Evolutionary conservation across 495 filamentous ascomycete species (phyloP).

Genomic region (Aspergillus diversus): DNA sequence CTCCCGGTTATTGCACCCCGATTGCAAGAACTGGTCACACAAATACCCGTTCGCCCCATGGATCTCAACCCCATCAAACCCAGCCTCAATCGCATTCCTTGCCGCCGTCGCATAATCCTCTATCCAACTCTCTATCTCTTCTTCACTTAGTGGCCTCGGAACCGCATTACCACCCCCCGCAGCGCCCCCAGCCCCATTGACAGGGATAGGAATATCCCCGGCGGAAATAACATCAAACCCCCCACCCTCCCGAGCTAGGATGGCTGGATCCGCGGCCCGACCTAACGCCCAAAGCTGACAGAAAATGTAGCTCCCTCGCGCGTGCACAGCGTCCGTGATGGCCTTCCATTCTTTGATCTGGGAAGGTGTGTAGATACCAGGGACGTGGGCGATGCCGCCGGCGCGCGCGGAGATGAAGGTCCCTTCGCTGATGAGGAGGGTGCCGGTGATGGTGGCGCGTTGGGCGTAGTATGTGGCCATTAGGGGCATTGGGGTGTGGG

Average conservation of each 20-base stretch:
- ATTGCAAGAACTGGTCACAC: slow-evolving; percentile 73
- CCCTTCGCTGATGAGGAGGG: slow-evolving; percentile 62
- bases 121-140: slow-evolving; percentile 61
- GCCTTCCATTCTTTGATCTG: slow-evolving; percentile 53
- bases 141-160: slow-evolving; percentile 54
- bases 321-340: slow-evolving; percentile 54
- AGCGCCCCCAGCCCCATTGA: neutral
- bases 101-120: slow-evolving; percentile 61
- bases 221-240: slow-evolving; percentile 32
- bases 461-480: slow-evolving; percentile 64
- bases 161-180: neutral
- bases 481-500: too few relatives aligned
- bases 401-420: slow-evolving; percentile 61
- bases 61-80: slow-evolving; percentile 79
- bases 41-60: slow-evolving; percentile 78
- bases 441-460: slow-evolving; percentile 50
- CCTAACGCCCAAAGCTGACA: slow-evolving; percentile 62
- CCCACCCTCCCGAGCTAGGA: slow-evolving; percentile 36
- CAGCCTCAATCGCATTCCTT: slow-evolving; percentile 64
- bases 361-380: slow-evolving; percentile 49
- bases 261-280: slow-evolving; percentile 48
- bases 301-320: slow-evolving; percentile 53
- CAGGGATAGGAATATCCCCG: slow-evolving; percentile 39
- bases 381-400: slow-evolving; percentile 46
- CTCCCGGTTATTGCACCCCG: slow-evolving; percentile 60